Evolutionary conservation across 2,329 filamentous ascomycete genomes (phyloP).

Genomic region (Phialophora tarda): DNA sequence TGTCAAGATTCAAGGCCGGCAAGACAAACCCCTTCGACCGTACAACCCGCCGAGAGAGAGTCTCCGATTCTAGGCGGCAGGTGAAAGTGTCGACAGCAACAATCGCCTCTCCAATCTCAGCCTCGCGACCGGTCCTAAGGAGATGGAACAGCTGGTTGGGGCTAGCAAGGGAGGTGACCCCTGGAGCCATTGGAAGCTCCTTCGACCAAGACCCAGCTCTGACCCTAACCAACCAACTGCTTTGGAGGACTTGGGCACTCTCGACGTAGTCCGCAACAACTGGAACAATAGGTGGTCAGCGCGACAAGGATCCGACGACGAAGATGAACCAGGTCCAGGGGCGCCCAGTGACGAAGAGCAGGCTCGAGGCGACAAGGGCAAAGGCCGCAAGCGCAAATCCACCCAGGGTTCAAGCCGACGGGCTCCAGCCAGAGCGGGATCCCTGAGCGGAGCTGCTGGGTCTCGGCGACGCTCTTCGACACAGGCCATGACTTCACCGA

Average conservation of each 20-base stretch:
- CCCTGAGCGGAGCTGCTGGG: background rate
- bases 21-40: background rate
- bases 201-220: background rate
- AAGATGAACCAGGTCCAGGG: background rate
- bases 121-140: background rate
- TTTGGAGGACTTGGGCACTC: background rate
- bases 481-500: background rate
- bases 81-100: background rate
- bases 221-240: background rate
- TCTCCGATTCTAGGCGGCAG: background rate
- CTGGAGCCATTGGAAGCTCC: background rate
- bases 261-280: background rate
- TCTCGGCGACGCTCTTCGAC: background rate
- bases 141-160: constrained; percentile 1
- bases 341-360: background rate
- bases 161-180: background rate
- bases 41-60: background rate
- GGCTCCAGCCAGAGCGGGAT: background rate
- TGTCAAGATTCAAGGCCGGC: background rate
- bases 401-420: background rate
- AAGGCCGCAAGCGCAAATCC: background rate
- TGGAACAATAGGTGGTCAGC: background rate
- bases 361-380: background rate
- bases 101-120: background rate
- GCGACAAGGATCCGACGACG: background rate